Evolutionary conservation across 371 early-diverging fungal species (phyloP).

Genomic region (Blakeslea trispora): DNA sequence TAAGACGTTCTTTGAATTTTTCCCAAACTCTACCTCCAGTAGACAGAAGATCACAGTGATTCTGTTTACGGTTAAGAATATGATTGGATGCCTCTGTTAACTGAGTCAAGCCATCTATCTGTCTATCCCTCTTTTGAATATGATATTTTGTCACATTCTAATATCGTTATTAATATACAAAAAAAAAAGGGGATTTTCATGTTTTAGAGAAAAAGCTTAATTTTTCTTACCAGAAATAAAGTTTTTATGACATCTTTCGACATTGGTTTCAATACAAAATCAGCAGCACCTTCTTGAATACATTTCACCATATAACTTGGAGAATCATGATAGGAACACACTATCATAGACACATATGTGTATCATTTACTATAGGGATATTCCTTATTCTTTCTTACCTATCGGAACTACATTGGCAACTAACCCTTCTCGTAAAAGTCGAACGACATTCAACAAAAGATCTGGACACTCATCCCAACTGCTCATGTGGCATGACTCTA

Average conservation of each 20-base stretch:
- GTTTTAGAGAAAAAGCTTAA: background rate
- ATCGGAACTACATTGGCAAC: slow-evolving; percentile 23
- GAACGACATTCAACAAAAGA: slow-evolving; percentile 19
- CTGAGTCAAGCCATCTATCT: slow-evolving; percentile 1
- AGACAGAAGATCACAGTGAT: background rate
- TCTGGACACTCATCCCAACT: slow-evolving; percentile 22
- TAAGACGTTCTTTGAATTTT: slow-evolving; percentile 36
- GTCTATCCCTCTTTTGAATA: background rate
- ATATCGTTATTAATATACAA: too few relatives aligned
- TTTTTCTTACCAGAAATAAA: slow-evolving; percentile 51
- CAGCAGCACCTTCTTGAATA: slow-evolving; percentile 56
- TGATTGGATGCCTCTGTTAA: background rate
- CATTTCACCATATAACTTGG: slow-evolving; percentile 47
- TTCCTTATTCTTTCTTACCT: slow-evolving; percentile 18
- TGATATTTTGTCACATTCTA: slow-evolving; percentile 36
- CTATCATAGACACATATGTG: too few relatives aligned
- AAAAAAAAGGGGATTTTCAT: too few relatives aligned
- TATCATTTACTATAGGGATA: too few relatives aligned
- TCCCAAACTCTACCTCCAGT: slow-evolving; percentile 30
- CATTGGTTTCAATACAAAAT: slow-evolving; percentile 58
- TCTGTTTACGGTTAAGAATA: background rate
- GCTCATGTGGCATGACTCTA: slow-evolving; percentile 12
- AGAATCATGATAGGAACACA: slow-evolving; percentile 36
- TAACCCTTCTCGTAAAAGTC: slow-evolving; percentile 9
- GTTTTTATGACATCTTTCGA: slow-evolving; percentile 51